Evolutionary conservation across 306 rosid species (phyloP).

Genomic region (Cucumis hystrix): DNA sequence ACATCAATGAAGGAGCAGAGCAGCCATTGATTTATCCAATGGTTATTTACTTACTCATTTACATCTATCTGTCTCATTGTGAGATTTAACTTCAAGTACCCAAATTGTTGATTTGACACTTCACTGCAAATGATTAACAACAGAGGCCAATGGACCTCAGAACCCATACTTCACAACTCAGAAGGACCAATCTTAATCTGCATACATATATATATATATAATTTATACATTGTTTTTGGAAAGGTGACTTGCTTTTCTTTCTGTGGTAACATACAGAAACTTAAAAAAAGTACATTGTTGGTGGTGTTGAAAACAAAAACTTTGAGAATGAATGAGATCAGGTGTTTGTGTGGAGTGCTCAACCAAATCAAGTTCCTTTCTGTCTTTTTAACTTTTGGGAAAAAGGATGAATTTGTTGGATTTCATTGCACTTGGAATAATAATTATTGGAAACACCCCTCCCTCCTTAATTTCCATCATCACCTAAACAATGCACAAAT

Average conservation of each 20-base stretch:
- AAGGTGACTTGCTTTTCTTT: neutral
- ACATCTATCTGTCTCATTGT: neutral
- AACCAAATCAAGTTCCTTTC: neutral
- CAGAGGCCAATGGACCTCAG: neutral
- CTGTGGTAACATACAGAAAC: neutral
- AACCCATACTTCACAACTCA: neutral
- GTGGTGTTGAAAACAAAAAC: neutral
- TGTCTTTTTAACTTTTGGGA: neutral
- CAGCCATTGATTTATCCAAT: neutral
- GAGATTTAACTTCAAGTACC: neutral
- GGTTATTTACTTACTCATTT: neutral
- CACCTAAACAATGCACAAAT: neutral
- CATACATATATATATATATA: neutral
- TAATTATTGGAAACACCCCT: neutral
- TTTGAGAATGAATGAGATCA: neutral
- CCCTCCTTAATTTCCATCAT: neutral
- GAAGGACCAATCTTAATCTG: neutral
- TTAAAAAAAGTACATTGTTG: neutral
- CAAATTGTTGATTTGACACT: constrained; percentile 2
- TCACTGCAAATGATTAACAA: constrained; percentile 9
- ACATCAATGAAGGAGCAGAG: neutral
- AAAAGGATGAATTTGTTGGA: neutral
- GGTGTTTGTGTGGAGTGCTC: neutral
- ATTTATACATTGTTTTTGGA: neutral
- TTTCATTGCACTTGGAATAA: constrained; percentile 7